Base-by-base conservation (phyloP, 2,329 filamentous ascomycete species). In the Sporothrix variecibatus region DNA sequence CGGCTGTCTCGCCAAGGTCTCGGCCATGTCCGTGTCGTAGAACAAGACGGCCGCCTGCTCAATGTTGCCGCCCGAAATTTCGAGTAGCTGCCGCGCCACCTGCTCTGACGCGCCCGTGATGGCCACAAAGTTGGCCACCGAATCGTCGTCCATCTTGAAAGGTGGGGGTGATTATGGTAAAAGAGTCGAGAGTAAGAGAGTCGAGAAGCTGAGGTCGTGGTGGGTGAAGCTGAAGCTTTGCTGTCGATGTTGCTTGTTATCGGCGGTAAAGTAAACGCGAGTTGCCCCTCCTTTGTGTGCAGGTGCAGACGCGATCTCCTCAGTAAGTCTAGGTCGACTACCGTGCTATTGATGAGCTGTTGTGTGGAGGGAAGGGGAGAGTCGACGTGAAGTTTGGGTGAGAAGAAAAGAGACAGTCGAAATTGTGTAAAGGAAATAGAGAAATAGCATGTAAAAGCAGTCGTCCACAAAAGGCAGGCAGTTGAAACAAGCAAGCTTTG, bases 1-100 rank as follows among this genome's bases (percentile, higher is more conserved):
- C 26, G 26, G 82, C 69, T 83, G 80, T 64, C 79, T 80, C 74
- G 60, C 60, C 31, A 88, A 82, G 74, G 82, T 83, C 60, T 83
- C 83, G 77, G 87, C 89, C 76, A 92, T 89, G 67, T 95, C 94
- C 60, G 93, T 96, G 80, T 97, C 94, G 82, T 94, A 98, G 84
- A 91, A 99, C 15, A 98, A 90, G 80, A 94, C 90, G 78, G 98
- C 91, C 34, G 96, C 96, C 80, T 95, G 92, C 82, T 94, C 91
- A 71, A 95, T 86, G 80, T 97, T 92, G 79, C 91, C 91, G 78
- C 94, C 92, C n/a, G 94, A 91, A 80, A 99, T 88, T 78, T 93
- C 89, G 67, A 98, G 88, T 82, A 97, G 97, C 78, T 93, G 92
- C 76, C 90, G 89, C 40, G 95, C 96, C 76, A 95, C 90, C 77